A percentile compares a stretch with the other conserved stretches of the same genome.
These are phyloP conservation scores for Wallacemonas collosoma DNA, from an alignment of 208 protist genomes.

Conservation along the genomic window DNA sequence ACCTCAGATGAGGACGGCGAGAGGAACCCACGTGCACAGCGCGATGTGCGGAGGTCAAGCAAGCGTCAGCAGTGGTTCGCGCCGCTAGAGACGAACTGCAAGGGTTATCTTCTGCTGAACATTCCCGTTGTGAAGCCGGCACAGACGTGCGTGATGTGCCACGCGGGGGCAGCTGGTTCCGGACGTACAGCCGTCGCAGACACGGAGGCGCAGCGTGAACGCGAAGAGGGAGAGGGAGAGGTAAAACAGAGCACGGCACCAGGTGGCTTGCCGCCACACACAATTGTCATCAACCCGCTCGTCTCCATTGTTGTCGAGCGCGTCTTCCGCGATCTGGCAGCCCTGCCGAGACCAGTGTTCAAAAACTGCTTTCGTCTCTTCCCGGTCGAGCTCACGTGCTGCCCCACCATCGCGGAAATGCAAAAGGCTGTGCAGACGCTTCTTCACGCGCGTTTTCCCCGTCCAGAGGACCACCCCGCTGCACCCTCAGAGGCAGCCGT, in stretches of 20 bases:
- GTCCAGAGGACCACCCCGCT: not conserved
- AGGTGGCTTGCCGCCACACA: slow-evolving; percentile 37
- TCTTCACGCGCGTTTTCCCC: slow-evolving; percentile 56
- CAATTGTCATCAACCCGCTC: slow-evolving; percentile 75
- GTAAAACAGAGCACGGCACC: not conserved
- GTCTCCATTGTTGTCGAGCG: slow-evolving; percentile 73
- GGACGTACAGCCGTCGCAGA: not conserved
- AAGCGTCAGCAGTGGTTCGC: slow-evolving; percentile 39
- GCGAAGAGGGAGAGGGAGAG: not conserved
- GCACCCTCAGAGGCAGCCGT: not conserved
- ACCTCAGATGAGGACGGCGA: not conserved
- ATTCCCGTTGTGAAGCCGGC: slow-evolving; percentile 20
- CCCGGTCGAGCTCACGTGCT: slow-evolving; percentile 84
- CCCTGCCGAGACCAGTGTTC: slow-evolving; percentile 62
- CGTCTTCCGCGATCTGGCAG: slow-evolving; percentile 65
- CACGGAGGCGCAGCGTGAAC: not conserved
- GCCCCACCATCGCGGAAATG: slow-evolving; percentile 79
- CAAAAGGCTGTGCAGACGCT: slow-evolving; percentile 51
- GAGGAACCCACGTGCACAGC: not conserved
- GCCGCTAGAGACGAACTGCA: slow-evolving; percentile 34
- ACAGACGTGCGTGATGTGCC: slow-evolving; percentile 16
- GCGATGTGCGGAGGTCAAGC: not conserved
- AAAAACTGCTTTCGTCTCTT: slow-evolving; percentile 79
- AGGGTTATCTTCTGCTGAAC: slow-evolving; percentile 30
- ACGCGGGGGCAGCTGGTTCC: not conserved